These are phyloP conservation scores for Polyrhizophydium stewartii DNA, from an alignment of 371 early-diverging fungal genomes.

Conservation along the genomic window DNA sequence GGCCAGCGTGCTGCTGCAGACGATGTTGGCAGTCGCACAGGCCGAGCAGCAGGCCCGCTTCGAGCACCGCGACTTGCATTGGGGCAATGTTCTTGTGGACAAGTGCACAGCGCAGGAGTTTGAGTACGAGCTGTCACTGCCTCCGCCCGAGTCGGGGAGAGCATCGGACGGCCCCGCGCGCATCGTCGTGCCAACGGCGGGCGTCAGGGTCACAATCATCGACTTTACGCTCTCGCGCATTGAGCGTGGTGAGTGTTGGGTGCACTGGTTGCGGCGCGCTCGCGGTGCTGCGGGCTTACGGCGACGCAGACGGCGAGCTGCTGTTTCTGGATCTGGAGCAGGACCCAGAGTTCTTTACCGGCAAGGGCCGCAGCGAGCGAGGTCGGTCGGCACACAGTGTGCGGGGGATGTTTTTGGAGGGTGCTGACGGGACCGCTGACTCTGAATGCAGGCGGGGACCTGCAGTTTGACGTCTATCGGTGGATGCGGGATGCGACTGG, in stretches of 20 bases:
- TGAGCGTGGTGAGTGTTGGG: slow-evolving; percentile 15
- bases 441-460: slow-evolving; percentile 44
- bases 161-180: too few species aligned
- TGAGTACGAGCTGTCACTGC: neutral
- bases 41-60: slow-evolving; percentile 46
- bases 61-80: slow-evolving; percentile 86
- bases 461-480: slow-evolving; percentile 75
- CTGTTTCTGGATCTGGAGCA: slow-evolving; percentile 25
- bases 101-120: neutral
- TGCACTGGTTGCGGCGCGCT: neutral
- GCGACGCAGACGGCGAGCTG: slow-evolving; percentile 1
- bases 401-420: neutral
- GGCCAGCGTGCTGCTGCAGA: slow-evolving; percentile 46
- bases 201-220: slow-evolving; percentile 60
- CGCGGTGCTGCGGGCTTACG: neutral
- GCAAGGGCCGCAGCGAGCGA: slow-evolving; percentile 41
- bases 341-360: slow-evolving; percentile 62
- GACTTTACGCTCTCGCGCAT: slow-evolving; percentile 60
- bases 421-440: neutral
- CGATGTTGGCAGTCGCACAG: slow-evolving; percentile 52
- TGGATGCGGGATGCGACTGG: slow-evolving; percentile 55
- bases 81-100: slow-evolving; percentile 81
- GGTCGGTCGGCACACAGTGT: slow-evolving; percentile 6
- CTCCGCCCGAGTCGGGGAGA: neutral
- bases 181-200: slow-evolving; percentile 34